A percentile compares a stretch with the other conserved stretches of the same genome.
Conservation (phyloP, 2,329 filamentous ascomycete genomes). For the Exophiala xenobiotica region DNA sequence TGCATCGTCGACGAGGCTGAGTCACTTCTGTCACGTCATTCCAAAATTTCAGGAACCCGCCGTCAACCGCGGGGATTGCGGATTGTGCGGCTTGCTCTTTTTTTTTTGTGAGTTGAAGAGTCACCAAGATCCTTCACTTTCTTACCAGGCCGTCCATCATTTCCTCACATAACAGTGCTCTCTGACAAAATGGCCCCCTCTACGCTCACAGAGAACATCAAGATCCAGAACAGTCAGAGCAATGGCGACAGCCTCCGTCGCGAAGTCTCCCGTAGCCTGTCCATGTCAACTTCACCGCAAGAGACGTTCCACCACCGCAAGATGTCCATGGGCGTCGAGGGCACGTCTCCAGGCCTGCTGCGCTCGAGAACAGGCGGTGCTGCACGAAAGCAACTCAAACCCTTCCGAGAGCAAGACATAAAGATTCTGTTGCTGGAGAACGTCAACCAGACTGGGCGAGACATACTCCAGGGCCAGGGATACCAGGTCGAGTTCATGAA, state of each 20-base stretch:
- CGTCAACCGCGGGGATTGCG: constrained; percentile 5
- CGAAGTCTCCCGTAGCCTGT: constrained; percentile 59
- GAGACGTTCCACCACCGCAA: constrained; percentile 60
- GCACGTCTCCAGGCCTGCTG: constrained; percentile 40
- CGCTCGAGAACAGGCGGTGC: constrained; percentile 46
- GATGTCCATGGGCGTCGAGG: constrained; percentile 37
- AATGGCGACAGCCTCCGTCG: constrained; percentile 33
- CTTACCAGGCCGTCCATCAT: background rate
- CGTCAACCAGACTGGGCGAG: constrained; percentile 84
- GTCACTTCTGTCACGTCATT: constrained; percentile 5
- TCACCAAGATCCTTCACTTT: background rate
- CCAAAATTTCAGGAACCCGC: background rate
- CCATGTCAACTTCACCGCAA: constrained; percentile 72
- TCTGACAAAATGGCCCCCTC: constrained; percentile 25
- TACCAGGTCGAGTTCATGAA: constrained; percentile 96
- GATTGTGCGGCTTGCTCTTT: background rate
- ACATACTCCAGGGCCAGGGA: constrained; percentile 79
- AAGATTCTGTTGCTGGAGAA: constrained; percentile 96
- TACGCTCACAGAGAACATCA: constrained; percentile 27
- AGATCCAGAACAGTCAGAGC: constrained; percentile 20
- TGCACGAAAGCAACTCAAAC: constrained; percentile 76
- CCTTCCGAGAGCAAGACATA: constrained; percentile 92
- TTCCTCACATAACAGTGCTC: background rate
- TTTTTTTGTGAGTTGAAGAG: background rate
- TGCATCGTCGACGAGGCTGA: too few species aligned